Conservation (phyloP, 352 stramenopile genomes). For the Pythium grandisporangium region DNA sequence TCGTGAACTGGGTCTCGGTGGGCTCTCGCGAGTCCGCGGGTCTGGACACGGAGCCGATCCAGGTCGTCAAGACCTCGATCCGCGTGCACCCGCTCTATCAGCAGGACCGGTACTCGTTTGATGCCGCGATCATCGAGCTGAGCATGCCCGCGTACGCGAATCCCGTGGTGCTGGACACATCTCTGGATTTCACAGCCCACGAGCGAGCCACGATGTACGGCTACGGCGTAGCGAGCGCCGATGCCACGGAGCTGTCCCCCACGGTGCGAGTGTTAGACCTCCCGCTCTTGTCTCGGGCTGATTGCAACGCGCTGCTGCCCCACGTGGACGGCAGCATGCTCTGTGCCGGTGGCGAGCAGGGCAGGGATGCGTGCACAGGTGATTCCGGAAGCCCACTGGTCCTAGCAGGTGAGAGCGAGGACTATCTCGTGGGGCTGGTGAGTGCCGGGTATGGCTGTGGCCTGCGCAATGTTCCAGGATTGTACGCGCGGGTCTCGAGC, state of each 20-base stretch:
- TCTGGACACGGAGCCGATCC: conserved; percentile 15
- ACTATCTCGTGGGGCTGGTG: conserved; percentile 21
- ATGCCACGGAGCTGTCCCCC: conserved; percentile 7
- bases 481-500: conserved; percentile 24
- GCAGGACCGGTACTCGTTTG: conserved; percentile 13
- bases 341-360: conserved; percentile 14
- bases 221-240: conserved; percentile 13
- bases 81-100: conserved; percentile 19
- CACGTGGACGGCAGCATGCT: conserved; percentile 19
- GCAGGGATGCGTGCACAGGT: conserved; percentile 20
- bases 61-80: conserved; percentile 8
- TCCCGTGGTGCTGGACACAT: conserved; percentile 11
- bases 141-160: conserved; percentile 13
- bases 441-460: conserved; percentile 28
- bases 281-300: conserved; percentile 10
- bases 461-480: conserved; percentile 15
- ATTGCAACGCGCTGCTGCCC: conserved; percentile 9
- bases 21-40: conserved; percentile 14
- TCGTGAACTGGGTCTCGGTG: conserved; percentile 18
- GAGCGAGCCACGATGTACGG: conserved; percentile 18
- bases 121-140: conserved; percentile 23
- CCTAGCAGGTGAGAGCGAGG: conserved; percentile 1
- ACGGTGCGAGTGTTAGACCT: conserved; percentile 15
- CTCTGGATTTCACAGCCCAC: conserved; percentile 11
- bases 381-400: conserved; percentile 30